These are phyloP conservation scores for Auricularia sp. DNA, from an alignment of 768 basidiomycete species.

Conservation along the genomic window DNA sequence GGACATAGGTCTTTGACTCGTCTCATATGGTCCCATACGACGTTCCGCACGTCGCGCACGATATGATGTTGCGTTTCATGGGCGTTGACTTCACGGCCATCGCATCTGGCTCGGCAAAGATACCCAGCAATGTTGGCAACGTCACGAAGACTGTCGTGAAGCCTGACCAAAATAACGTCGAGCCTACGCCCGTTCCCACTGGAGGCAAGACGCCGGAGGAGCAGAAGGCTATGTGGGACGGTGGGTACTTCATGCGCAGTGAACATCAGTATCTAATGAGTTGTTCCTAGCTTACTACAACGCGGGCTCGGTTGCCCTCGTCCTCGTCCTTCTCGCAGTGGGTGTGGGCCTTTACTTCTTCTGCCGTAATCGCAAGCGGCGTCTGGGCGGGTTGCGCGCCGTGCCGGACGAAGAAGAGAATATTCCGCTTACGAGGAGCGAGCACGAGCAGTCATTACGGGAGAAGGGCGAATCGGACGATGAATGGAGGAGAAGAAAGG, in stretches of 20 bases:
- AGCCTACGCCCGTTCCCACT: slow-evolving; percentile 11
- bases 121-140: slow-evolving; percentile 73
- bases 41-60: slow-evolving; percentile 78
- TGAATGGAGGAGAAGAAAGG: slow-evolving; percentile 19
- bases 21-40: slow-evolving; percentile 96
- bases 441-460: slow-evolving; percentile 12
- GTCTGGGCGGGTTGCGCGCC: slow-evolving; percentile 29
- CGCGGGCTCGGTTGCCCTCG: slow-evolving; percentile 77
- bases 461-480: slow-evolving; percentile 18
- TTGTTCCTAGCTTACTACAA: slow-evolving; percentile 75
- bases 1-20: slow-evolving; percentile 70
- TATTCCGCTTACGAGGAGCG: slow-evolving; percentile 48
- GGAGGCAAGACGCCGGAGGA: slow-evolving; percentile 61
- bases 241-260: slow-evolving; percentile 29
- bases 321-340: slow-evolving; percentile 62
- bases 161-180: slow-evolving; percentile 31
- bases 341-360: slow-evolving; percentile 70
- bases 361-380: slow-evolving; percentile 49
- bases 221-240: slow-evolving; percentile 85
- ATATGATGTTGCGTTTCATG: slow-evolving; percentile 99
- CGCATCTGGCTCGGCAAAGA: slow-evolving; percentile 66
- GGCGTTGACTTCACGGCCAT: slow-evolving; percentile 78
- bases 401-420: slow-evolving; percentile 49
- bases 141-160: slow-evolving; percentile 56
- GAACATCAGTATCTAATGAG: neutral